Base-by-base conservation (phyloP, 2,329 filamentous ascomycete genomes). In the Colletotrichum noveboracense region DNA sequence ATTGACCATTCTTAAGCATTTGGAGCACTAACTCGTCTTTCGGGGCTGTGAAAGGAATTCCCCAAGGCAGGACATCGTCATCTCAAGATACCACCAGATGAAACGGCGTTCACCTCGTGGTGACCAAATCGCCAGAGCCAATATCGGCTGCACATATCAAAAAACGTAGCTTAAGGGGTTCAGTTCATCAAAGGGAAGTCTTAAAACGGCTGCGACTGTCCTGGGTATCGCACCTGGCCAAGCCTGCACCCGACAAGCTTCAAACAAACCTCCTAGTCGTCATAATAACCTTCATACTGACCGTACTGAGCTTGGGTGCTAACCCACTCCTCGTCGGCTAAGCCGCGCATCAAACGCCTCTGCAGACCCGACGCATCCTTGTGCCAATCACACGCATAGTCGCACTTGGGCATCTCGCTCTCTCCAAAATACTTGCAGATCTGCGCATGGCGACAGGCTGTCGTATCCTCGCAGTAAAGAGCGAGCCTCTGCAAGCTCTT, bases 341-440 rank as follows among this genome's bases (percentile, higher is more conserved):
- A 80, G 2, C 90, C 90, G 71, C 82, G 87, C 77, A 85, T 81
- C 80, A 92, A 93, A 70, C 92, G 88, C 79, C 83, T 88, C 79
- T 89, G 89, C 76, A 96, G 83, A 18, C 86, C 89, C 52, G 86
- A 83, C 1, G 88, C 80, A 80, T 96, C 93, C 83, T 95, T 96
- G 82, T 95, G 94, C 86, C 91, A 94, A 82, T 96, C 94, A 80
- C 94, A 96, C 4, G 94, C 94, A 85, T 90, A 94, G 78, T 95
- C 91, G 79, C 94, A 96, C 24, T 87, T 86, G 3, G 91, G 90
- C 14, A 85, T 82, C 58, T 85, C 81, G 18, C 82, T 83, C 82
- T 96, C 94, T 3, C 94, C 94, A 85, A 97, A 98, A 81, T 97
- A 96, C 66, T 89, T 89, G 78, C 91, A 93, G 71, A 98, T 95